phyloP scores from a whole-genome alignment of 2,329 filamentous ascomycete genomes.

The Microdochium bolleyi region DNA sequence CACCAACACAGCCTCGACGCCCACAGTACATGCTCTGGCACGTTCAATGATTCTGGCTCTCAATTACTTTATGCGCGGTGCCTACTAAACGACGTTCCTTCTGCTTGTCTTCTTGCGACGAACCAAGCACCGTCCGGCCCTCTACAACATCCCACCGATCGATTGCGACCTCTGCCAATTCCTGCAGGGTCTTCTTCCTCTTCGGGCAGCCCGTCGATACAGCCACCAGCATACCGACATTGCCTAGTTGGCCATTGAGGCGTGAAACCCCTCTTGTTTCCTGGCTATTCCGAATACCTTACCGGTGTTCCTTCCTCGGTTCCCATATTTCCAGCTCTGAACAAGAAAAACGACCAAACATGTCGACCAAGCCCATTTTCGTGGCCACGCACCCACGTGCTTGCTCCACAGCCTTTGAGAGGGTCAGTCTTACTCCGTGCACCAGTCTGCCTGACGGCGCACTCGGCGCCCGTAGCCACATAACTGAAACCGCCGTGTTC shows the following conservation, averaged over 20 bases:
- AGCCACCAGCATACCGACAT: background rate
- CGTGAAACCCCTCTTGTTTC: background rate
- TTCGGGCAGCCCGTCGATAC: background rate
- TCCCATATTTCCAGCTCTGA: background rate
- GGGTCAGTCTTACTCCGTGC: conserved; percentile 46
- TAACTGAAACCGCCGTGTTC: background rate
- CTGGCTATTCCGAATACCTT: background rate
- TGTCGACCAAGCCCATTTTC: conserved; percentile 80
- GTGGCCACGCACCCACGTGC: conserved; percentile 89
- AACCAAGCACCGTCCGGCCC: background rate
- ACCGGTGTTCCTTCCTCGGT: background rate
- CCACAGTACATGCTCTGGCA: conserved; percentile 11
- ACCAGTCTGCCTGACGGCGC: conserved; percentile 4
- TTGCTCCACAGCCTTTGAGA: conserved; percentile 94
- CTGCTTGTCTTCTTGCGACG: background rate
- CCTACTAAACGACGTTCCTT: conserved; percentile 11
- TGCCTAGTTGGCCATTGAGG: too few species aligned
- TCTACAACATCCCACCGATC: conserved; percentile 7
- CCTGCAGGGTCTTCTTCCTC: background rate
- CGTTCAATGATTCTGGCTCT: conserved; percentile 12
- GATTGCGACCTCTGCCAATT: conserved; percentile 9
- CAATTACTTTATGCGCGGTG: conserved; percentile 21
- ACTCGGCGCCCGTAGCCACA: background rate
- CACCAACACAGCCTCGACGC: background rate
- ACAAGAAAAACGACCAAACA: conserved; percentile 26